Base-by-base conservation (phyloP, 1,139 yeast genomes). In the Yamadazyma siamensis region DNA sequence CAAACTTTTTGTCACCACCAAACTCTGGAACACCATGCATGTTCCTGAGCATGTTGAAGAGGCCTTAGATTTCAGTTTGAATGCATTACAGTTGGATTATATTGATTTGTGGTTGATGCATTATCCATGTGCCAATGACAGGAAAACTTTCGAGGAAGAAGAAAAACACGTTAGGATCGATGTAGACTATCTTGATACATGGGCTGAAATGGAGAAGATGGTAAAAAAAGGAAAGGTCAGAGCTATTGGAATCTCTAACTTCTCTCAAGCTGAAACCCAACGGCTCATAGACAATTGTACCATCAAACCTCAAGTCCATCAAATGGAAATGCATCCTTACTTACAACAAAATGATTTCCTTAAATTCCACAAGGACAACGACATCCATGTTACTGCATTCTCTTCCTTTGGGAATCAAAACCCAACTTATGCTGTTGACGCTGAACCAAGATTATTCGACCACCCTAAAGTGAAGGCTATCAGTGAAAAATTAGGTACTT, bases 31-130 rank as follows among this genome's bases (percentile, higher is more conserved):
- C 50, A 69, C 47, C 50, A 71, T 82, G 49, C 95, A 85, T 59
- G 12, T 15, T 83, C 70, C 75, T 41, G 58, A 63, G 17, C 73
- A 75, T 43, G 75, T 75, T 39, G 85, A 70, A 9, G 61, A 64
- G 22, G 84, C 82, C 6, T 74, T 82, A 29, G 52, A 60, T 28
- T 58, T 55, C 24, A 82, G 81, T 10, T 61, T 86, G 34, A 73
- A 79, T 28, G 59, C 54, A 5, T 53, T 71, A 48, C 74, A 78
- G 47, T 65, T 87, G 46, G 81, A 81, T 2, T 88, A 87, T 48
- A 79, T 88, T 36, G 96, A 88, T 53, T 65, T 88, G 47, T 80
- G 79, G 55, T 68, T 87, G 53, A 73, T 84, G 48, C 96, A 87
- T 60, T 86, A 89, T 89, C 94, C 49, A 73, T 36, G 61, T 63